These are phyloP conservation scores for Parafenestella ontariensis DNA, from an alignment of 2,329 filamentous ascomycete species.

Conservation along the genomic window DNA sequence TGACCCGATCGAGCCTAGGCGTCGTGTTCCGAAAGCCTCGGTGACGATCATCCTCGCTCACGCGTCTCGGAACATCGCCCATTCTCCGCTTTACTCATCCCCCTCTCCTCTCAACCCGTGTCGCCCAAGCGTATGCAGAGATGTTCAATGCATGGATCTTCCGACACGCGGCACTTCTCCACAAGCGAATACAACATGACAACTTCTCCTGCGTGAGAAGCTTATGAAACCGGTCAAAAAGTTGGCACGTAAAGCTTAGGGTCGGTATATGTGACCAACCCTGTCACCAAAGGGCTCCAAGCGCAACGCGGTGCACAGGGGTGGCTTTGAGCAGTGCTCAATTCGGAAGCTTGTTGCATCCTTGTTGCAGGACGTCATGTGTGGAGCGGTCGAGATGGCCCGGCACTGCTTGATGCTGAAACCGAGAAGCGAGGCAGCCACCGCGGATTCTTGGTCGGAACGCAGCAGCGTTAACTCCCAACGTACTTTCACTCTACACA, in stretches of 20 bases:
- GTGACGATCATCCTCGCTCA: slow-evolving; percentile 6
- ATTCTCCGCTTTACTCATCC: not conserved
- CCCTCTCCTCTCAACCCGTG: not conserved
- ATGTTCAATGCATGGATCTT: not conserved
- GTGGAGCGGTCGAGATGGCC: slow-evolving; percentile 10
- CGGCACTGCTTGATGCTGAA: slow-evolving; percentile 1
- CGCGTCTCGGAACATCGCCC: not conserved
- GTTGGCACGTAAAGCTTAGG: slow-evolving; percentile 15
- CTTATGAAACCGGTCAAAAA: slow-evolving; percentile 1
- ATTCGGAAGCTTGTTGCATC: slow-evolving; percentile 10
- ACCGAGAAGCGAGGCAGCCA: slow-evolving; percentile 5
- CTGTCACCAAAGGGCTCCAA: not conserved
- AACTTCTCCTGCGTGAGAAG: not conserved
- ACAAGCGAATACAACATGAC: not conserved
- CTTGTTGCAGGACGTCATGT: slow-evolving; percentile 24
- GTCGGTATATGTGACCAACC: slow-evolving; percentile 11
- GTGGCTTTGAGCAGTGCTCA: not conserved
- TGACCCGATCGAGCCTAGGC: slow-evolving; percentile 1
- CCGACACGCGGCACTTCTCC: not conserved
- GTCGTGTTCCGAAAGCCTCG: slow-evolving; percentile 7
- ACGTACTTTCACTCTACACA: not conserved
- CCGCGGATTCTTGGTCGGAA: not conserved
- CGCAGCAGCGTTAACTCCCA: not conserved
- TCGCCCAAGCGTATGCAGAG: not conserved
- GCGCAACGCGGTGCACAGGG: slow-evolving; percentile 2